phyloP scores from a whole-genome alignment of 208 protist genomes.

The Strigomonas galati region DNA sequence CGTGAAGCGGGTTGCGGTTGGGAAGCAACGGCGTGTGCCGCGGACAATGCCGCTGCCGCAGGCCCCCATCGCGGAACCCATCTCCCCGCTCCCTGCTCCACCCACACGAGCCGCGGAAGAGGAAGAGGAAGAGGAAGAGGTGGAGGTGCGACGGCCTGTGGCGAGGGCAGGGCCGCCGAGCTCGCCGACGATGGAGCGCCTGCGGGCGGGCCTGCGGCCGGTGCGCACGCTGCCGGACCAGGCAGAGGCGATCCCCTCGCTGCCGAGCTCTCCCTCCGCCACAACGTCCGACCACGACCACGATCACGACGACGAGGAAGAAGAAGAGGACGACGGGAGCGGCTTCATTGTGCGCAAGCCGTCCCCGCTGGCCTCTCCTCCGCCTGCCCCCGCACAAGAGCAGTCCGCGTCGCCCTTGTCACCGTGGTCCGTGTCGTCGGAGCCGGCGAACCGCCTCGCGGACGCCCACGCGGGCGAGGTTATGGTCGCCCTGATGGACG shows the following conservation, averaged over 20 bases:
- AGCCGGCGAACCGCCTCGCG: too few species aligned
- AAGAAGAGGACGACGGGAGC: not conserved
- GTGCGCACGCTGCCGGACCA: not conserved
- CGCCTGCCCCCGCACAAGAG: not conserved
- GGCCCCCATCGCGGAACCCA: not conserved
- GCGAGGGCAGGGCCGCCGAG: not conserved
- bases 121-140: not conserved
- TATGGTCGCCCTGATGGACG: slow-evolving; percentile 41
- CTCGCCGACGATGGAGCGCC: not conserved
- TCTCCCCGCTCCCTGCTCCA: too few species aligned
- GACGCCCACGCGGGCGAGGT: not conserved
- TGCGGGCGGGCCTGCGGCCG: not conserved
- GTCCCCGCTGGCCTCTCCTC: not conserved
- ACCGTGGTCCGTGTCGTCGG: too few species aligned
- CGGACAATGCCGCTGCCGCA: not conserved
- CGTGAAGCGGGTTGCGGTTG: not conserved
- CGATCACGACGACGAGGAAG: not conserved
- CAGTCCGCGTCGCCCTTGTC: not conserved
- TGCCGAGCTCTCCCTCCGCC: not conserved
- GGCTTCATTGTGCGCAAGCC: not conserved
- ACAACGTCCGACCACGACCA: not conserved
- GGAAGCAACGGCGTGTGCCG: too few species aligned
- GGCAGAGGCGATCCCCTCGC: not conserved
- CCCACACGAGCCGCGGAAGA: not conserved
- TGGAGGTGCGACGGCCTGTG: not conserved